Percentiles rank a stretch among this genome's conserved stretches.
Conservation (phyloP, 148 eudicot species). For the Rhododendron ovatum region DNA sequence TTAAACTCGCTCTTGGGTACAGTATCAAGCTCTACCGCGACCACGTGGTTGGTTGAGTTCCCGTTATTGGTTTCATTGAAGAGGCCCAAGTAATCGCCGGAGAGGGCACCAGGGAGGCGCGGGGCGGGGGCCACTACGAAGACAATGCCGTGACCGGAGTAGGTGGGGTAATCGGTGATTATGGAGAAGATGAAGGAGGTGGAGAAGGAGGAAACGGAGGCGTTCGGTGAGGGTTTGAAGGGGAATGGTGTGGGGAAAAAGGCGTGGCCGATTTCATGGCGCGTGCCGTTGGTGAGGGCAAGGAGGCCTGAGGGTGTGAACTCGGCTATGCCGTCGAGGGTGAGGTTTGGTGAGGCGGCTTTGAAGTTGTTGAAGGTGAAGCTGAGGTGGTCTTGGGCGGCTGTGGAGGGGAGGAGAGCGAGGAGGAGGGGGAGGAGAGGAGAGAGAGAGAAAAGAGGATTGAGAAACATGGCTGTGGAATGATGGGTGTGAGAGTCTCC, state of each 20-base stretch:
- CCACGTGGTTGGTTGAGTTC: constrained; percentile 23
- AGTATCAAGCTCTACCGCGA: constrained; percentile 41
- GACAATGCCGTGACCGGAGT: constrained; percentile 51
- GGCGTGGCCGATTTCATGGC: constrained; percentile 37
- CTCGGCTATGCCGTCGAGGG: constrained; percentile 40
- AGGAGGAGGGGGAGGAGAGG: not conserved
- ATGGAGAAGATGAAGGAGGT: constrained; percentile 50
- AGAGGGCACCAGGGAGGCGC: constrained; percentile 22
- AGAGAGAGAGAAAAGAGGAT: not conserved
- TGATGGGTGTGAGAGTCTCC: not conserved
- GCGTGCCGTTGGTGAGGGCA: constrained; percentile 43
- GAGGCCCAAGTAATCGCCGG: constrained; percentile 21
- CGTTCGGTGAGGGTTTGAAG: constrained; percentile 30
- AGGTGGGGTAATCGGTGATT: constrained; percentile 22
- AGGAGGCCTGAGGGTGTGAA: constrained; percentile 35
- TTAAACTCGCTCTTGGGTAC: constrained; percentile 22
- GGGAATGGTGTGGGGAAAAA: constrained; percentile 44
- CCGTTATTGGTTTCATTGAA: constrained; percentile 19
- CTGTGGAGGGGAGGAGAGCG: not conserved
- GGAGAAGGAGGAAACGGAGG: constrained; percentile 48
- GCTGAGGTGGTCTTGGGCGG: not conserved
- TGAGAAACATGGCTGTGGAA: not conserved
- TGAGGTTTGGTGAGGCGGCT: constrained; percentile 23
- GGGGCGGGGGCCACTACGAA: constrained; percentile 45
- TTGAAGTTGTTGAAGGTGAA: constrained; percentile 44